A percentile compares a stretch with the other conserved stretches of the same genome.
These are phyloP conservation scores for Excoecaria cochinchinensis DNA, from an alignment of 345 rosid genomes.

Conservation along the genomic window DNA sequence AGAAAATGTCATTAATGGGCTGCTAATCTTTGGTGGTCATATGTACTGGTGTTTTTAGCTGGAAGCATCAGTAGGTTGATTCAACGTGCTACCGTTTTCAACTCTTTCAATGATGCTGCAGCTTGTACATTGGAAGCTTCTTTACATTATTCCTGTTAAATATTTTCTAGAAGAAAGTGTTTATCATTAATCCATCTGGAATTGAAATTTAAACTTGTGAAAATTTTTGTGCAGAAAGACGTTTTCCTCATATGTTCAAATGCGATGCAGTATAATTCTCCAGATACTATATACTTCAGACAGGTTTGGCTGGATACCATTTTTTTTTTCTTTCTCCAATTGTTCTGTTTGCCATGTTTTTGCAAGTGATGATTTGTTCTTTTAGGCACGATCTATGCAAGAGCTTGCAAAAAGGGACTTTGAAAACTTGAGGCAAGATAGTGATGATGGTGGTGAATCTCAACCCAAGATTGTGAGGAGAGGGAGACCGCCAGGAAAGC, in stretches of 20 bases:
- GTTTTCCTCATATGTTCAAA: slow-evolving; percentile 80
- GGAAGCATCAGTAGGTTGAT: background rate
- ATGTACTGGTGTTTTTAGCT: background rate
- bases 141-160: background rate
- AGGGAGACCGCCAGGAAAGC: slow-evolving; percentile 67
- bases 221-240: slow-evolving; percentile 63
- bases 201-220: slow-evolving; percentile 15
- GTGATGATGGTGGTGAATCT: slow-evolving; percentile 74
- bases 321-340: background rate
- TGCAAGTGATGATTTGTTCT: slow-evolving; percentile 22
- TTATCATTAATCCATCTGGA: slow-evolving; percentile 11
- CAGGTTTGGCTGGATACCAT: slow-evolving; percentile 56
- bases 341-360: slow-evolving; percentile 13
- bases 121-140: background rate
- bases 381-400: slow-evolving; percentile 80
- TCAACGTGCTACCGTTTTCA: background rate
- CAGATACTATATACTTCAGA: slow-evolving; percentile 86
- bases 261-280: slow-evolving; percentile 92
- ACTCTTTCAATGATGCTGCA: background rate
- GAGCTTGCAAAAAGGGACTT: slow-evolving; percentile 93
- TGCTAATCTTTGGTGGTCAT: background rate
- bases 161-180: background rate
- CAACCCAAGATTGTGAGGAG: slow-evolving; percentile 58
- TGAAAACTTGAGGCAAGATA: slow-evolving; percentile 87
- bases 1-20: background rate